These are phyloP conservation scores for Pelargonium citronellum DNA, from an alignment of 441 rosid species.

Conservation along the genomic window DNA sequence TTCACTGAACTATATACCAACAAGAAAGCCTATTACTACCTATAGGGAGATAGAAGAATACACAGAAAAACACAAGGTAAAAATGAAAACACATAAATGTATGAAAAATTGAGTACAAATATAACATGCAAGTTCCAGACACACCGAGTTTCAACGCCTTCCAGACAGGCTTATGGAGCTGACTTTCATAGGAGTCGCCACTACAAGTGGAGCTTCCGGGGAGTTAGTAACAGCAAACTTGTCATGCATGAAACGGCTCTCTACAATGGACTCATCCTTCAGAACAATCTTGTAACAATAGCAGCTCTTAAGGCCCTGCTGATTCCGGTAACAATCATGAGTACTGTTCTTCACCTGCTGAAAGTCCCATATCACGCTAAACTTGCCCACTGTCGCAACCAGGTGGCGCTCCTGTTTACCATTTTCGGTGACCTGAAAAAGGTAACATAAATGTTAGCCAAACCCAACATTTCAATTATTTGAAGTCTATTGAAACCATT, in stretches of 20 bases:
- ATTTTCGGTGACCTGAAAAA: conserved; percentile 53
- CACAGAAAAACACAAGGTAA: no score
- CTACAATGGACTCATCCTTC: conserved; percentile 67
- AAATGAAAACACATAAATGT: no score
- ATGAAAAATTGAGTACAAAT: no score
- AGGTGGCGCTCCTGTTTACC: conserved; percentile 71
- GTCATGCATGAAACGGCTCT: conserved; percentile 74
- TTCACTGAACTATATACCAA: no score
- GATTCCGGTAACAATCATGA: conserved; percentile 57
- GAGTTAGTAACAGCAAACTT: conserved; percentile 45
- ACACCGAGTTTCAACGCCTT: conserved; percentile 24
- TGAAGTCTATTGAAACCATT: neutral
- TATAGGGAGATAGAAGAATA: no score
- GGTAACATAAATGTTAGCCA: conserved; percentile 4
- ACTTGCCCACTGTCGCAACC: conserved; percentile 65
- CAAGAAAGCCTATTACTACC: no score
- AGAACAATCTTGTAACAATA: conserved; percentile 63
- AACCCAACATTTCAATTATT: neutral
- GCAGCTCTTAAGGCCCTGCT: conserved; percentile 69
- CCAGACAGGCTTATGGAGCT: conserved; percentile 67
- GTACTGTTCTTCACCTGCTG: conserved; percentile 64
- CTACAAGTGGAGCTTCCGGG: conserved; percentile 73
- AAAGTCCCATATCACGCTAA: conserved; percentile 73
- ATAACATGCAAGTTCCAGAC: neutral
- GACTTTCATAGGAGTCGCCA: conserved; percentile 74